Base-by-base conservation (phyloP, 2,329 filamentous ascomycete genomes). In the Blastomyces parvus region DNA sequence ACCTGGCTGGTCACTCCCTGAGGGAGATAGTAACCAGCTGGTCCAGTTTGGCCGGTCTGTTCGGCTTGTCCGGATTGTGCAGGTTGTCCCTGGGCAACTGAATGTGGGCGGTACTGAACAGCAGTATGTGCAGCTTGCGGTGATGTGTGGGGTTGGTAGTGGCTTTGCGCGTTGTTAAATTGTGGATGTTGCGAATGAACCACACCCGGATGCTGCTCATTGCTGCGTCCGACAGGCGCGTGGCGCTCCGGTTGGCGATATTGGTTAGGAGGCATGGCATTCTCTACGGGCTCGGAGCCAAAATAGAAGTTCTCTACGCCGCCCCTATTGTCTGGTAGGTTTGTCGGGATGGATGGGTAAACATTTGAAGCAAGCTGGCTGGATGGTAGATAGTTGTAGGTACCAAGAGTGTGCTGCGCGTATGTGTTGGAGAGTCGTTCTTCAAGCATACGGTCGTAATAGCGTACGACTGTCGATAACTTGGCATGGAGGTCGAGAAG, bases 391-490 rank as follows among this genome's bases (percentile, higher is more conserved):
- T 70, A 68, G 2, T 74, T 73, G 67, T 91, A 91, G 2, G 84
- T 83, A 13, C 86, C 83, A 25, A 91, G 78, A 53, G 77, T 86
- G 70, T 93, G 89, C 70, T 96, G 90, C 67, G 86, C 89, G 74
- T 97, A 97, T 1, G 94, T 93, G 74, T 89, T 95, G 9, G 91
- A 96, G 33, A 99, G 81, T 48, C 94, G 86, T 67, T 99, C 94
- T 76, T 99, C 94, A 19, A 99, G 83, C 94, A 99, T 97, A 50
- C 91, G 87, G 75, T 99, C 94, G 73, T 99, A 99, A 73, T 97
- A 97, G 42, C 94, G 86, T 5, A 99, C 94, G 33, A 97, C 94
- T 0, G 93, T 97, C 0, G 93, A 94, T 30, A 99, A 81, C 74
- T 99, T 99, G 22, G 91, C 89, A 73, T 99, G 94, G 0, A 99